phyloP scores from a whole-genome alignment of 2,329 filamentous ascomycete genomes.

The Canariomyces notabilis region DNA sequence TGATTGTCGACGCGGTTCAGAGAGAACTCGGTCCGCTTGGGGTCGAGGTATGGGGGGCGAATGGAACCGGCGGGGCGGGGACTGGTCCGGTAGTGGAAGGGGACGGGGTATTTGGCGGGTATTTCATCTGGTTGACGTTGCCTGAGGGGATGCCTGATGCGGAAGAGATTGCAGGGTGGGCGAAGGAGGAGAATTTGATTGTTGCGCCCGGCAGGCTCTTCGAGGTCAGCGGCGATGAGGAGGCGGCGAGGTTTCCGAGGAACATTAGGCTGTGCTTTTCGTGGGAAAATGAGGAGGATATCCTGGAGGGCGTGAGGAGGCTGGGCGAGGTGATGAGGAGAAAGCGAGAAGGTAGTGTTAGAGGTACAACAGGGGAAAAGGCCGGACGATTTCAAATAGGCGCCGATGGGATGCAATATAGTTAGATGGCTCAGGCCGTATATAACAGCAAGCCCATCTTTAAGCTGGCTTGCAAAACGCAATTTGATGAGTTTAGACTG shows the following conservation, averaged over 20 bases:
- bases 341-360: conserved; percentile 16
- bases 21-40: conserved; percentile 59
- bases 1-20: conserved; percentile 55
- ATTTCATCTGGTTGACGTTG: conserved; percentile 77
- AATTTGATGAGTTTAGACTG: no score
- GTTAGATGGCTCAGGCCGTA: background rate
- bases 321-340: conserved; percentile 31
- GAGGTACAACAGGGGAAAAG: background rate
- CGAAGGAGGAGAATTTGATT: conserved; percentile 60
- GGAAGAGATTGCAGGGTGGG: conserved; percentile 50
- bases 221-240: conserved; percentile 56
- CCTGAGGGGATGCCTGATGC: conserved; percentile 46
- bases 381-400: conserved; percentile 9
- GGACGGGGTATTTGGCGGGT: conserved; percentile 62
- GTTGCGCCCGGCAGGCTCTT: conserved; percentile 68
- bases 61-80: conserved; percentile 18
- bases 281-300: conserved; percentile 62
- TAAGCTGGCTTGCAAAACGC: no score
- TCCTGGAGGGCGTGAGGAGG: conserved; percentile 61
- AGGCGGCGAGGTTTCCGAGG: conserved; percentile 49
- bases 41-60: conserved; percentile 35
- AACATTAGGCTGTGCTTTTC: conserved; percentile 65
- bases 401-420: background rate
- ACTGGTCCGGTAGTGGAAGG: conserved; percentile 28
- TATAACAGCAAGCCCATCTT: no score